phyloP scores from a whole-genome alignment of 2,329 filamentous ascomycete genomes.

The Pestalotiopsis sp. region DNA sequence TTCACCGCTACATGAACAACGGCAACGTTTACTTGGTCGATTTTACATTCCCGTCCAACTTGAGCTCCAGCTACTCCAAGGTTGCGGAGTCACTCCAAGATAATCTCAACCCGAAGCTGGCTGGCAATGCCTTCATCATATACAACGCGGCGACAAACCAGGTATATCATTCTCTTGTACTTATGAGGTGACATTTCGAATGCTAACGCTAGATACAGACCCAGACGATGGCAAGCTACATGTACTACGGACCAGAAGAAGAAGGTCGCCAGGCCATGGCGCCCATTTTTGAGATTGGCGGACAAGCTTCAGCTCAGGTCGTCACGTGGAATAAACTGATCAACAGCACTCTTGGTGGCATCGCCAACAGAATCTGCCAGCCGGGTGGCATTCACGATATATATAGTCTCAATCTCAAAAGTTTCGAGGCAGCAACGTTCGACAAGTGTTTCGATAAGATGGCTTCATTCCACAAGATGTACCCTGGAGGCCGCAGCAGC shows the following conservation, averaged over 20 bases:
- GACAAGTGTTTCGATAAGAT: background rate
- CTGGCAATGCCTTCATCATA: too few relatives aligned
- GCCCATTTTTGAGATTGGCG: background rate
- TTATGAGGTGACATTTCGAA: too few relatives aligned
- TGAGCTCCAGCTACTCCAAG: slow-evolving; percentile 4
- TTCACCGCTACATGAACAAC: slow-evolving; percentile 9
- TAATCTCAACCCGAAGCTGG: too few relatives aligned
- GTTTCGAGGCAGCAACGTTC: background rate
- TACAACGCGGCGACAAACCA: too few relatives aligned
- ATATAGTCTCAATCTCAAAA: background rate
- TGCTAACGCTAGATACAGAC: background rate
- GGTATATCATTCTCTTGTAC: too few relatives aligned
- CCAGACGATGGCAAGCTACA: background rate
- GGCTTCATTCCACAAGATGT: background rate
- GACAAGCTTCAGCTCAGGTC: background rate
- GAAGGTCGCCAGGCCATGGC: background rate
- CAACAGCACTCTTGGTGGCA: background rate
- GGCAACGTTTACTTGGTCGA: slow-evolving; percentile 4
- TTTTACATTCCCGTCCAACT: slow-evolving; percentile 1
- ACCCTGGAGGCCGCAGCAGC: background rate
- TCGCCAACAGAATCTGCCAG: background rate
- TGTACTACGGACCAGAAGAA: background rate
- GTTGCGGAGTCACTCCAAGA: background rate
- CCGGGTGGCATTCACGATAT: background rate
- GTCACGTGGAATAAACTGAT: background rate